Conservation (phyloP, 2,329 filamentous ascomycete genomes). For the Exophiala spinifera region DNA sequence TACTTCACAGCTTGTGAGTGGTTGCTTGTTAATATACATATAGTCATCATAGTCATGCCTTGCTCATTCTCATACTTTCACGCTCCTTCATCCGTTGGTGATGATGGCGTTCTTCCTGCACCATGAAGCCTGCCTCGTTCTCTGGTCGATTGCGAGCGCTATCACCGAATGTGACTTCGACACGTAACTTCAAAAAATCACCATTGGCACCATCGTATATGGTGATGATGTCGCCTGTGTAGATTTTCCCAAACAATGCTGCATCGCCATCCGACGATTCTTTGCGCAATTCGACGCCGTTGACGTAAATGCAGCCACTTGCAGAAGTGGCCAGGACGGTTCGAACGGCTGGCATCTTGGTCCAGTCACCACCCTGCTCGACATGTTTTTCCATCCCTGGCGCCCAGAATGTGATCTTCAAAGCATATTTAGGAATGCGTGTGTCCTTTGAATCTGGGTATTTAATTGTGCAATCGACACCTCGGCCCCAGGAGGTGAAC, state of each 20-base stretch:
- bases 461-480: constrained; percentile 63
- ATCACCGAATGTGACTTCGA: constrained; percentile 48
- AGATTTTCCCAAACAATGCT: constrained; percentile 62
- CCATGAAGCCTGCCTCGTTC: constrained; percentile 40
- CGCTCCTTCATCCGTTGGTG: constrained; percentile 30
- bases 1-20: not conserved
- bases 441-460: constrained; percentile 63
- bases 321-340: constrained; percentile 78
- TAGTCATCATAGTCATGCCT: not conserved
- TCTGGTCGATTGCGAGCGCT: constrained; percentile 42
- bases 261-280: constrained; percentile 52
- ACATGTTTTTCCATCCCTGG: constrained; percentile 61
- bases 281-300: constrained; percentile 63
- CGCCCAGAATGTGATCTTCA: constrained; percentile 73
- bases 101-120: constrained; percentile 38
- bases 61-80: constrained; percentile 21
- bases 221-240: constrained; percentile 72
- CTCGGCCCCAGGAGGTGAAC: constrained; percentile 75
- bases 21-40: not conserved
- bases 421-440: constrained; percentile 75
- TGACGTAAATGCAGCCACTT: constrained; percentile 71
- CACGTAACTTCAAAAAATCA: constrained; percentile 42
- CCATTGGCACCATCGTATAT: constrained; percentile 58
- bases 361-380: constrained; percentile 56
- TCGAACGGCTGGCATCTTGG: constrained; percentile 54